Evolutionary conservation across 176 grass and related monocot species (phyloP).

Genomic region (Oryza longistaminata): DNA sequence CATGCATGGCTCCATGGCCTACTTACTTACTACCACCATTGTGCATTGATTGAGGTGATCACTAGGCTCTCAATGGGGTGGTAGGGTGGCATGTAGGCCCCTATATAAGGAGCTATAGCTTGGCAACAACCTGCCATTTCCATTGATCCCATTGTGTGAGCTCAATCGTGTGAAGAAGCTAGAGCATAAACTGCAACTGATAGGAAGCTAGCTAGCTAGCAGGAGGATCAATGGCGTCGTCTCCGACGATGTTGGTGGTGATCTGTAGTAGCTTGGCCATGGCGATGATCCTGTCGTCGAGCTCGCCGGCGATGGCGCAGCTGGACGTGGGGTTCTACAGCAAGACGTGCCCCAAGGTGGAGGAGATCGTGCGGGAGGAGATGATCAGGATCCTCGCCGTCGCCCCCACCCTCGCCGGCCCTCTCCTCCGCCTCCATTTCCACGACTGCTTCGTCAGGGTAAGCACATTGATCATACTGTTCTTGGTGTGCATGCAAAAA

Average conservation of each 20-base stretch:
- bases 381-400: not conserved
- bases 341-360: constrained; percentile 13
- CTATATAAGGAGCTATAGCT: constrained; percentile 14
- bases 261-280: not conserved
- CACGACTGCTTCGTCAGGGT: constrained; percentile 83
- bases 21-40: constrained; percentile 17
- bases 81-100: not conserved
- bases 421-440: constrained; percentile 60
- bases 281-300: not conserved
- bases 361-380: constrained; percentile 24
- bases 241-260: not conserved
- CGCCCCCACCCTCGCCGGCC: constrained; percentile 26
- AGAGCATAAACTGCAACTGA: not conserved
- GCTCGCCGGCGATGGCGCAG: not conserved
- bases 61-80: no score
- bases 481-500: not conserved
- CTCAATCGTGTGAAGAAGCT: not conserved
- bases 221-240: not conserved
- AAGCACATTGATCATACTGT: not conserved
- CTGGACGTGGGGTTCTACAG: constrained; percentile 33
- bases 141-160: no score
- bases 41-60: not conserved
- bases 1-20: not conserved
- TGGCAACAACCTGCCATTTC: not conserved
- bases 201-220: not conserved